Evolutionary conservation across 139 green algal genomes (phyloP), one percentile per base, ranked within the genome.

Genomic region (Haematococcus lacustris): DNA sequence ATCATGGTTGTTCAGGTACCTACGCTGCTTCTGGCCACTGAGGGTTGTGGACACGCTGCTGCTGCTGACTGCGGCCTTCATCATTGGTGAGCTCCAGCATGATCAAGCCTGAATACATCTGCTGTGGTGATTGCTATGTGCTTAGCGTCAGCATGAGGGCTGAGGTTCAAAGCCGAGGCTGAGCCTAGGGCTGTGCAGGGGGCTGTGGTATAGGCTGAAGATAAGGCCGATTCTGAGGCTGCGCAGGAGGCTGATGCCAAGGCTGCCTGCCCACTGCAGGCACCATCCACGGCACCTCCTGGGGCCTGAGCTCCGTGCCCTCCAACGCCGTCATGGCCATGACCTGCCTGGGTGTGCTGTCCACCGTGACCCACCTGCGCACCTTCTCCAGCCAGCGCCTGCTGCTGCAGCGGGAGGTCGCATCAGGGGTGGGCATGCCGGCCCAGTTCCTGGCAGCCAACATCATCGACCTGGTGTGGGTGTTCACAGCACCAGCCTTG

Each of bases 281-380:
- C 21, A 51, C 51, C 63, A 69, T 69, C 63, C 63, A 69, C 35
- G 71, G 70, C 59, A 80, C 74, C 4, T 3, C 6, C 2, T 84
- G 78, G 78, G 59, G 71, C 33, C 51, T 82, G 33, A 40, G 26
- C 53, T 38, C 30, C 32, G 65, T 85, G 1, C 79, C 79, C 61
- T 43, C 35, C 71, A 82, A 82, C 79, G 41, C 61, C 0, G 79
- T 79, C 30, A 82, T 85, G 75, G 62, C 68, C 38, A 85, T 85
- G 79, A 75, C 72, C 32, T 79, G 71, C 51, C 75, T 85, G 53
- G 75, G 79, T 0, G 75, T 85, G 68, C 79, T 85, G 35, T 77
- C 79, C 51, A 78, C 35, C 2, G 72, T 82, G 3, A 71, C 72
- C 1, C 75, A 82, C 69, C 68, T 85, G 53, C 71, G 79, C 57